Evolutionary conservation across 2,329 filamentous ascomycete species (phyloP).

Genomic region (Tolypocladium endophyticum): DNA sequence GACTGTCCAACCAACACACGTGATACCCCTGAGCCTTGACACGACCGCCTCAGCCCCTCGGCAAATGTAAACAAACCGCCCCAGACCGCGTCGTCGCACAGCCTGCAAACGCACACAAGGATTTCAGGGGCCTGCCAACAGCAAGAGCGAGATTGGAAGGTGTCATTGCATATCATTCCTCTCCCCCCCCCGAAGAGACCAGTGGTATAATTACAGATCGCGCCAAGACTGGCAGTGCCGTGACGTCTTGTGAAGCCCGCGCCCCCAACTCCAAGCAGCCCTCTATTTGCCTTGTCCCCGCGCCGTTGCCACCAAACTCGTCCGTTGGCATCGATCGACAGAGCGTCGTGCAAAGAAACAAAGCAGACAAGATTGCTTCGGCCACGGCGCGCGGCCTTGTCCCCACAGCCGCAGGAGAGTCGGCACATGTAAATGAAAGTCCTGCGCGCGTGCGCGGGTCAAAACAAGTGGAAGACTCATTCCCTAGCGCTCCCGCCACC

Average conservation of each 20-base stretch:
- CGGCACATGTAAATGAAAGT: constrained; percentile 6
- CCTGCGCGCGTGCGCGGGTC: constrained; percentile 9
- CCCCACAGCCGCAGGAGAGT: neutral
- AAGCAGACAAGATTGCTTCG: neutral
- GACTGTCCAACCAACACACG: neutral
- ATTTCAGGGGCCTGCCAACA: neutral
- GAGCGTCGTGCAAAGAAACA: neutral
- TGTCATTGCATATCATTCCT: constrained; percentile 4
- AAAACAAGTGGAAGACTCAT: constrained; percentile 8
- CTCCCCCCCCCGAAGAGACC: neutral
- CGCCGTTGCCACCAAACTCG: neutral
- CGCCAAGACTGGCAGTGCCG: neutral
- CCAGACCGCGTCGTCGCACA: neutral
- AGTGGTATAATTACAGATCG: constrained; percentile 8
- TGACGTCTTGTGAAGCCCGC: constrained; percentile 1
- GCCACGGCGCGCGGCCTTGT: neutral
- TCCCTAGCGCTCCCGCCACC: constrained; percentile 9
- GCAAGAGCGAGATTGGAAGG: neutral
- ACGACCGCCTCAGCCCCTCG: neutral
- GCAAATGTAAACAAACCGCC: neutral
- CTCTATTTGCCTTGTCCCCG: neutral
- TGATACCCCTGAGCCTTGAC: neutral
- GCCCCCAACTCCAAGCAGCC: neutral
- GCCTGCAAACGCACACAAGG: neutral
- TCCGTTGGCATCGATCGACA: neutral